Percentiles rank a stretch among this genome's conserved stretches.
phyloP scores from a whole-genome alignment of 2,329 filamentous ascomycete genomes.

The Blastomyces parvus region DNA sequence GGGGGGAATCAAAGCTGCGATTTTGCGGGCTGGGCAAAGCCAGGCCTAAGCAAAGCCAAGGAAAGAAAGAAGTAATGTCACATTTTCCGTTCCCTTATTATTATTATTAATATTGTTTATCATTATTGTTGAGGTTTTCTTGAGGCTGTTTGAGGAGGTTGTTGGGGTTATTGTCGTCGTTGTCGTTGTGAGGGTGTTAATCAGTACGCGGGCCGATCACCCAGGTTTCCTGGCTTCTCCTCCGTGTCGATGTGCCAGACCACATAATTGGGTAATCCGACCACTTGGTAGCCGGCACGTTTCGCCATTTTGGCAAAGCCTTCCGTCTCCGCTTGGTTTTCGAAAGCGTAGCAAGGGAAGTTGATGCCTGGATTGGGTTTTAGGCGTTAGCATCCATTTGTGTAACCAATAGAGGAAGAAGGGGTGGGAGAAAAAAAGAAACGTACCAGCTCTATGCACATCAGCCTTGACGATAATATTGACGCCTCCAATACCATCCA shows the following conservation, averaged over 20 bases:
- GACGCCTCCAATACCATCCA: constrained; percentile 93
- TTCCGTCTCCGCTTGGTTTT: constrained; percentile 98
- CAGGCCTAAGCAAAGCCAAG: background rate
- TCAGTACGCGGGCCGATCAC: constrained; percentile 33
- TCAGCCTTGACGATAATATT: constrained; percentile 97
- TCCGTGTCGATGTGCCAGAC: constrained; percentile 98
- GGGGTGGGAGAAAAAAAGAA: constrained; percentile 8
- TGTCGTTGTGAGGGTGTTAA: background rate
- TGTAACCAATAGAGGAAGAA: constrained; percentile 8
- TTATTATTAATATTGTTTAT: background rate
- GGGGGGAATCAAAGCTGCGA: background rate
- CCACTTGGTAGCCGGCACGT: constrained; percentile 82
- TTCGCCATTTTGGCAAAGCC: constrained; percentile 99
- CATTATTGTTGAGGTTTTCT: background rate
- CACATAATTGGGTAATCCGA: constrained; percentile 91
- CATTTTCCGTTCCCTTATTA: background rate
- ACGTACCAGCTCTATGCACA: constrained; percentile 81
- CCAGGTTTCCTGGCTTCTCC: constrained; percentile 75
- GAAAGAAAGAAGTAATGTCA: background rate
- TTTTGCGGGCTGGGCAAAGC: background rate
- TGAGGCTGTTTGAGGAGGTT: no score
- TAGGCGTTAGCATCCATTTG: constrained; percentile 12
- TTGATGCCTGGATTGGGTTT: constrained; percentile 63
- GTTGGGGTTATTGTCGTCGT: background rate
- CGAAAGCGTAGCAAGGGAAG: constrained; percentile 91